Evolutionary conservation across 768 basidiomycete genomes (phyloP).

Genomic region (Termitomyces sp.): DNA sequence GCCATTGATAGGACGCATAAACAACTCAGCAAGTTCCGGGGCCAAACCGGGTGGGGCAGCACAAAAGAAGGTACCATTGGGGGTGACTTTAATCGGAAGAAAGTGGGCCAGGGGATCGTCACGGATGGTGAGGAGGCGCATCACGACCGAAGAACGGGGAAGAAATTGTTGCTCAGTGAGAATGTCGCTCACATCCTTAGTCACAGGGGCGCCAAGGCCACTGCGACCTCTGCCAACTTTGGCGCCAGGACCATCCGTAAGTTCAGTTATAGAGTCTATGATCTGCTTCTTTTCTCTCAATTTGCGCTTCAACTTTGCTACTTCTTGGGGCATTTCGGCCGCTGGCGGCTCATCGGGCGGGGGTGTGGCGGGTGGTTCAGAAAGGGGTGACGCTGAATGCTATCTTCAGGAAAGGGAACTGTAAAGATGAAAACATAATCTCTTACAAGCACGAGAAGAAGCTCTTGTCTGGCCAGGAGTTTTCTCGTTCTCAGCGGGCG

Average conservation of each 20-base stretch:
- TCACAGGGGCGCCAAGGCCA: conserved; percentile 48
- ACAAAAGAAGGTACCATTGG: conserved; percentile 45
- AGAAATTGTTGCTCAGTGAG: conserved; percentile 80
- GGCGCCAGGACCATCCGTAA: conserved; percentile 57
- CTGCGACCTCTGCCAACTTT: conserved; percentile 51
- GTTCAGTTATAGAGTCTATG: conserved; percentile 86
- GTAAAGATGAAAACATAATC: background rate
- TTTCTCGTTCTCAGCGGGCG: conserved; percentile 35
- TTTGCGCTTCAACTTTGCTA: conserved; percentile 42
- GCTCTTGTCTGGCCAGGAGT: conserved; percentile 57
- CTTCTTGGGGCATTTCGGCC: conserved; percentile 35
- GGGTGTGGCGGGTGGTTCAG: conserved; percentile 73
- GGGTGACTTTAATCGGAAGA: conserved; percentile 73
- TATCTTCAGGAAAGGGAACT: background rate
- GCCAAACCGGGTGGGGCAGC: conserved; percentile 66
- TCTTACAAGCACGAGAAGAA: conserved; percentile 67
- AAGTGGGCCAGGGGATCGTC: conserved; percentile 83
- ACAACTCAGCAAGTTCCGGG: conserved; percentile 78
- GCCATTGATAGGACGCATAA: conserved; percentile 67
- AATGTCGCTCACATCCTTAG: conserved; percentile 60
- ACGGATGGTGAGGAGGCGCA: conserved; percentile 83
- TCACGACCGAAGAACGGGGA: conserved; percentile 76
- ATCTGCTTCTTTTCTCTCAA: conserved; percentile 79
- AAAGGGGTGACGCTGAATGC: conserved; percentile 64
- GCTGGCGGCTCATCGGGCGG: conserved; percentile 54